Percentiles rank a stretch among this genome's conserved stretches.
These are phyloP conservation scores for Plasmodium vivax DNA, from an alignment of 169 alveolate species.

Conservation along the genomic window DNA sequence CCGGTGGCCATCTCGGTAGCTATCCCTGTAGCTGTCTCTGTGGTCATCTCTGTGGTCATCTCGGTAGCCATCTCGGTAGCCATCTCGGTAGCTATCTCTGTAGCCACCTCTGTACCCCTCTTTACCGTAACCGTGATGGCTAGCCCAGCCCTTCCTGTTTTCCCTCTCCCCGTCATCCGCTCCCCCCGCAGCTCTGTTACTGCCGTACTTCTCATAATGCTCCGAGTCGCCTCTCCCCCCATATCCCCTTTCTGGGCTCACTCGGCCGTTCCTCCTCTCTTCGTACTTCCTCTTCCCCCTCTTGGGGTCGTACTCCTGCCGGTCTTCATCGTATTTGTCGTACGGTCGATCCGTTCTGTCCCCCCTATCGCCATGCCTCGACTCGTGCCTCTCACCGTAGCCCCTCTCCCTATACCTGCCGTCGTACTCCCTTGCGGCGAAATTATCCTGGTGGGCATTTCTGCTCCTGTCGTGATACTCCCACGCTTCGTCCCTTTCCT, in stretches of 20 bases:
- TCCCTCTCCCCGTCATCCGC: not conserved
- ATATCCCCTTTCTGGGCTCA: constrained; percentile 13
- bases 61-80: not conserved
- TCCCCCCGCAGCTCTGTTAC: not conserved
- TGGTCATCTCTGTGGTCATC: not conserved
- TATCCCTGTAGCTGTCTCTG: not conserved
- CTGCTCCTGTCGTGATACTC: not conserved
- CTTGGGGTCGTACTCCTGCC: not conserved
- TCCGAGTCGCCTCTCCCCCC: not conserved
- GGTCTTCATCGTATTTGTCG: constrained; percentile 5
- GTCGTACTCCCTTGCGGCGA: not conserved
- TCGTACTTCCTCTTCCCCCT: constrained; percentile 19
- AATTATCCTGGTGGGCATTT: constrained; percentile 2
- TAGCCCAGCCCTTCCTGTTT: not conserved
- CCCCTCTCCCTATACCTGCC: not conserved
- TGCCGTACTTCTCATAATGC: constrained; percentile 10
- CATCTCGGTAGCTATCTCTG: not conserved
- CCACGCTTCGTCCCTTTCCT: not conserved
- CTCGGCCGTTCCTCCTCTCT: constrained; percentile 19
- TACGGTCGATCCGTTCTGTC: not conserved
- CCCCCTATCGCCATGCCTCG: not conserved
- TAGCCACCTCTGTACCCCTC: not conserved
- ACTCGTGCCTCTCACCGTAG: constrained; percentile 7
- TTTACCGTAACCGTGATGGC: not conserved
- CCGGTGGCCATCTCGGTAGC: too few species aligned